Base-by-base conservation (phyloP, 306 rosid genomes). In the Phaseolus lunatus region DNA sequence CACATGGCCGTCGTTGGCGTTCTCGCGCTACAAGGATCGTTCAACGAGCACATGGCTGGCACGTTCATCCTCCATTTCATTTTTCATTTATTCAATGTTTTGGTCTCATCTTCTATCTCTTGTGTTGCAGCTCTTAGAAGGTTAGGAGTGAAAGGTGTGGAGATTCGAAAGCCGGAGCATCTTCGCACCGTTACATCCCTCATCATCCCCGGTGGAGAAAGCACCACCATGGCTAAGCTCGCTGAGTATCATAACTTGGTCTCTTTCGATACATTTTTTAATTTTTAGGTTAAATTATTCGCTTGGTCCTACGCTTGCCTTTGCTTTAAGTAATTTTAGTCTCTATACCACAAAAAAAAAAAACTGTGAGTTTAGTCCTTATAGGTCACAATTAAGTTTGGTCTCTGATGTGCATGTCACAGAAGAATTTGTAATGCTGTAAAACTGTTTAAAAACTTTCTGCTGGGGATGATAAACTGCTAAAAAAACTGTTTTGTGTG, bases 191-290 rank as follows among this genome's bases (percentile, higher is more conserved):
- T 95, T n/a, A 70, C 82, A 19, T 92, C 99, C 15, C 89, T 95
- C 16, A 95, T 95, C 73, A 90, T 95, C 62, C 99, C 99, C 3
- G 99, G 99, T 16, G 99, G 99, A 70, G 97, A 95, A 74, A 95
- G 99, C 78, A 95, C 99, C 80, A 89, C 97, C 77, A 95, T 95
- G 99, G 97, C 97, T 56, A 95, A 90, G 88, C 91, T 95, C 14
- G 99, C 99, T 5, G 88, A 90, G 83, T 90, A 72, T 78, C 96
- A 90, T 88, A 92, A 95, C 68, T 81, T 95, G 89, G 97, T 90
- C 9, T 56, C 39, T 80, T 37, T n/a, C 68, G 45, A 48, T 18
- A 7, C 62, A 18, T 15, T 7, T n/a, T 31, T 3, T 5, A 5
- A 33, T 9, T 53, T 22, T 20, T 50, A 48, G 24, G 23, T n/a